Conservation (phyloP, 768 basidiomycete species). For the Botryobasidium botryosum region DNA sequence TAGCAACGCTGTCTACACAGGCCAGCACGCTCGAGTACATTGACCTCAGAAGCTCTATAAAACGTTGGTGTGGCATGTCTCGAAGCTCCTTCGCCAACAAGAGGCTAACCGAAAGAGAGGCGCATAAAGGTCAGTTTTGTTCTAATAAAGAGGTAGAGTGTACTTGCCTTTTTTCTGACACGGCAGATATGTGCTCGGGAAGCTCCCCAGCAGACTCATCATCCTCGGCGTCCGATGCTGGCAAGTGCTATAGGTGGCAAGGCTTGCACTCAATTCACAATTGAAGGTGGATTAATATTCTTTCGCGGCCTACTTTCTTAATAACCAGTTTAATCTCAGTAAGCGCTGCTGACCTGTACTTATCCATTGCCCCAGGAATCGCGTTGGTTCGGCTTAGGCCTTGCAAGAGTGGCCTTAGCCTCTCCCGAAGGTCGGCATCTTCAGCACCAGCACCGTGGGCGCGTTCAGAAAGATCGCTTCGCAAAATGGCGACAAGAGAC, state of each 20-base stretch:
- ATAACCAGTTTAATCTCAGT: slow-evolving; percentile 39
- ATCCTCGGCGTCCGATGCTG: slow-evolving; percentile 34
- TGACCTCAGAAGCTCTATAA: slow-evolving; percentile 39
- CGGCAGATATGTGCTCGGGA: too few relatives aligned
- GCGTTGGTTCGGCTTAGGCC: slow-evolving; percentile 63
- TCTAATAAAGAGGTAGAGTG: too few relatives aligned
- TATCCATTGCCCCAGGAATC: slow-evolving; percentile 44
- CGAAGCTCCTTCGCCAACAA: slow-evolving; percentile 41
- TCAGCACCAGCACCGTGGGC: not conserved
- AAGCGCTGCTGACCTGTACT: slow-evolving; percentile 56
- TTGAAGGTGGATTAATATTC: too few relatives aligned
- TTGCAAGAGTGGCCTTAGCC: slow-evolving; percentile 51
- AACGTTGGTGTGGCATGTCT: slow-evolving; percentile 50
- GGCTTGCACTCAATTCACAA: slow-evolving; percentile 5
- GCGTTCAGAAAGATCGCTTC: slow-evolving; percentile 44
- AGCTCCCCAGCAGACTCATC: slow-evolving; percentile 29
- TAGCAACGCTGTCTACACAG: slow-evolving; percentile 49
- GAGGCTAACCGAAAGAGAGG: too few relatives aligned
- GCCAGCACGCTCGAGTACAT: slow-evolving; percentile 48
- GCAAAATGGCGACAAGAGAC: slow-evolving; percentile 58
- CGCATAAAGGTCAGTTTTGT: too few relatives aligned
- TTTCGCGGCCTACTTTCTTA: too few relatives aligned
- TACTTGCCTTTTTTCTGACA: too few relatives aligned
- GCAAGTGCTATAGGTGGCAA: slow-evolving; percentile 33
- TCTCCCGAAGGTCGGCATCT: slow-evolving; percentile 32